Evolutionary conservation across 2,329 filamentous ascomycete species (phyloP).

Genomic region (Raffaelea ambrosiae): DNA sequence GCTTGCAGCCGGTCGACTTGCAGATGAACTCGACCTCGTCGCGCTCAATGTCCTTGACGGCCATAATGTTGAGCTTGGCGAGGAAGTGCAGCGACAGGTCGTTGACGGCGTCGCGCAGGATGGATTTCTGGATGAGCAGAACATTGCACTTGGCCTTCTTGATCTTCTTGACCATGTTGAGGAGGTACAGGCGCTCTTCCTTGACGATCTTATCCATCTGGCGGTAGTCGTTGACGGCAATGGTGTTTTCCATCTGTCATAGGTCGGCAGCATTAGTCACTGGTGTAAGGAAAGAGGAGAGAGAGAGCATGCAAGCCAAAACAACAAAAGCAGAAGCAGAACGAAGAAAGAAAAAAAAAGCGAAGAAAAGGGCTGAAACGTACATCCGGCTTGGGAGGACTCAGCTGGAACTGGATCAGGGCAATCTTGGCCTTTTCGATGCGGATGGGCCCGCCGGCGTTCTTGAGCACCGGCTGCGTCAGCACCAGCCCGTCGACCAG

Average conservation of each 20-base stretch:
- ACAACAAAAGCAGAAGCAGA: not conserved
- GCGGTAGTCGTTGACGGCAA: slow-evolving; percentile 97
- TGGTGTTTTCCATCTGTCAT: slow-evolving; percentile 99
- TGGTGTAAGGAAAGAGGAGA: not conserved
- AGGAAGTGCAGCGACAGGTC: slow-evolving; percentile 96
- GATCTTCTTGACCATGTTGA: slow-evolving; percentile 99
- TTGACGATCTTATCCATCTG: slow-evolving; percentile 99
- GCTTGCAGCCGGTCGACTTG: slow-evolving; percentile 98
- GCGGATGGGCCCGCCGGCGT: slow-evolving; percentile 76
- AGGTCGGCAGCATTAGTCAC: slow-evolving; percentile 2
- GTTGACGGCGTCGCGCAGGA: slow-evolving; percentile 94
- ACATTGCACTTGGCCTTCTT: slow-evolving; percentile 99
- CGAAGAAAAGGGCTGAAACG: slow-evolving; percentile 3
- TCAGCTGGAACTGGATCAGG: slow-evolving; percentile 97
- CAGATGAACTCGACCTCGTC: slow-evolving; percentile 99
- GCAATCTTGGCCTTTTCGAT: slow-evolving; percentile 98
- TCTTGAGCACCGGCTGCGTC: slow-evolving; percentile 89
- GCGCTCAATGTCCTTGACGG: slow-evolving; percentile 95
- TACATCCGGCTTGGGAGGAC: slow-evolving; percentile 93
- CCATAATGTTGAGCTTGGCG: slow-evolving; percentile 90
- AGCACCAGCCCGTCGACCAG: slow-evolving; percentile 91
- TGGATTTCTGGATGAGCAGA: slow-evolving; percentile 95
- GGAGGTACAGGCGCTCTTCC: slow-evolving; percentile 93
- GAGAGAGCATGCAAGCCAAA: too few relatives aligned
- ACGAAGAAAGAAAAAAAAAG: not conserved